A percentile compares a stretch with the other conserved stretches of the same genome.
Conservation (phyloP, 179 eudicot species). For the Actinidia chinensis region DNA sequence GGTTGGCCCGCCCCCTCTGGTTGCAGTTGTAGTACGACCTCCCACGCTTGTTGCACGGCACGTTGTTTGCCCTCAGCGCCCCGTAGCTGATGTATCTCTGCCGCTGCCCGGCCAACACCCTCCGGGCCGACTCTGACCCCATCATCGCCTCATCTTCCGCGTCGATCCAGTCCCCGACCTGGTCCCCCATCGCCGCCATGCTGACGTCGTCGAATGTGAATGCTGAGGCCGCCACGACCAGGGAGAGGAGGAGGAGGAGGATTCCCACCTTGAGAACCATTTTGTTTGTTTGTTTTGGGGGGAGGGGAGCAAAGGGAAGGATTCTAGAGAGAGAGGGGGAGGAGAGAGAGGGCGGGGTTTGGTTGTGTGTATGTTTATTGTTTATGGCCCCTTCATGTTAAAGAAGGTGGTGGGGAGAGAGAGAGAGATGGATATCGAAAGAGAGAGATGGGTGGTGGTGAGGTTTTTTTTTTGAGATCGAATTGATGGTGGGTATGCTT, state of each 20-base stretch:
- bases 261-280: conserved; percentile 16
- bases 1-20: conserved; percentile 25
- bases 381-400: background rate
- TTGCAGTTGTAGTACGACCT: conserved; percentile 27
- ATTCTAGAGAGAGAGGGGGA: background rate
- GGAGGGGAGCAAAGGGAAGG: background rate
- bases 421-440: background rate
- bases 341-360: background rate
- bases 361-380: background rate
- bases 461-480: conserved; percentile 4
- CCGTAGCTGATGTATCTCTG: conserved; percentile 21
- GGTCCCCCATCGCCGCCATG: background rate
- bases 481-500: background rate
- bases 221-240: conserved; percentile 16
- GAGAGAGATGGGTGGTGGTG: background rate
- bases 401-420: background rate
- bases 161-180: conserved; percentile 15
- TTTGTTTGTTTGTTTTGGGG: background rate
- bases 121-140: conserved; percentile 20
- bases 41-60: conserved; percentile 26
- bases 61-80: conserved; percentile 12
- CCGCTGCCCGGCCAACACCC: background rate
- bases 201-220: background rate
- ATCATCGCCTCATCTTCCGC: conserved; percentile 23
- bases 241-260: conserved; percentile 19